Conservation (phyloP, 768 basidiomycete genomes). For the Dentipellis sp. region DNA sequence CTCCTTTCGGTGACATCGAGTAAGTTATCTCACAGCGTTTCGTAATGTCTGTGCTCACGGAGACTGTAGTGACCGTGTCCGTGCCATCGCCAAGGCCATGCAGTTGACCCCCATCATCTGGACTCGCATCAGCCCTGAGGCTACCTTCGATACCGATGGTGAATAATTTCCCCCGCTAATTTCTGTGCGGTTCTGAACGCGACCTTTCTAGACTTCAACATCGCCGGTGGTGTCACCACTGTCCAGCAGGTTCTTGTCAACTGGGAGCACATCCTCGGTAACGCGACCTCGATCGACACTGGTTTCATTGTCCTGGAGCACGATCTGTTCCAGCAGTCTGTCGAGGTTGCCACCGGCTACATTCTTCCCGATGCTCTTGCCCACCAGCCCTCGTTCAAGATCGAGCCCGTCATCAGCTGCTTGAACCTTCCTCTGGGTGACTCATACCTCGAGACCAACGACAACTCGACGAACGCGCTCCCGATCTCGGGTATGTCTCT, state of each 20-base stretch:
- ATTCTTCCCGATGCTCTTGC: conserved; percentile 75
- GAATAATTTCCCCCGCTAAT: conserved; percentile 12
- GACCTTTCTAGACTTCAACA: conserved; percentile 57
- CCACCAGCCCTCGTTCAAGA: conserved; percentile 51
- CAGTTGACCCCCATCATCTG: conserved; percentile 78
- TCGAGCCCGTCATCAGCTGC: conserved; percentile 67
- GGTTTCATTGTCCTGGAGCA: conserved; percentile 90
- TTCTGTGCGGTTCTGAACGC: neutral
- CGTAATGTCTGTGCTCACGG: neutral
- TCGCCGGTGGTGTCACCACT: conserved; percentile 51
- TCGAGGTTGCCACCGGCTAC: conserved; percentile 81
- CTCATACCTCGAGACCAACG: conserved; percentile 77
- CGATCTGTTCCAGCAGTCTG: conserved; percentile 78
- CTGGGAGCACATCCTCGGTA: conserved; percentile 66
- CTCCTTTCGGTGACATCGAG: conserved; percentile 79
- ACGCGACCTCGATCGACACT: conserved; percentile 43
- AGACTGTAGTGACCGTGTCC: conserved; percentile 64
- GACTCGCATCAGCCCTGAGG: conserved; percentile 53
- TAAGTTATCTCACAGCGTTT: conserved; percentile 21
- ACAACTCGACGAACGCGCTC: conserved; percentile 57
- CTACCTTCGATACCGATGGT: conserved; percentile 69
- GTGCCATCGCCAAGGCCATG: conserved; percentile 78
- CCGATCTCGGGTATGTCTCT: conserved; percentile 14
- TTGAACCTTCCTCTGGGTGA: conserved; percentile 45
- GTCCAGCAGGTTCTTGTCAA: conserved; percentile 55